Evolutionary conservation across 768 basidiomycete genomes (phyloP).

Genomic region (Tulasnella sp.): DNA sequence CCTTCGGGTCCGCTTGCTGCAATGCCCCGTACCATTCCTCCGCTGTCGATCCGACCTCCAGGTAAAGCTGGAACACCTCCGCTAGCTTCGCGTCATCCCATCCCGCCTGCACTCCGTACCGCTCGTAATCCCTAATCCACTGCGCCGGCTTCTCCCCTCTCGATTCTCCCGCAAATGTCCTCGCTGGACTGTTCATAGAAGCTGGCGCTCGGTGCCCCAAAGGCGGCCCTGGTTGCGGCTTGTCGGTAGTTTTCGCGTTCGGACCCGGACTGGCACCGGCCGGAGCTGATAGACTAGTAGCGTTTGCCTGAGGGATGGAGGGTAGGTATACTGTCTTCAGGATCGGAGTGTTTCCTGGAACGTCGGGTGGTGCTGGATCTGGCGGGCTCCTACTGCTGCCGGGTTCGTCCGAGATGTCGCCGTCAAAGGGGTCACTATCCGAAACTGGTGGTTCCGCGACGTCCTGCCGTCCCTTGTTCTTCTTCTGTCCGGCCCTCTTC

Average conservation of each 20-base stretch:
- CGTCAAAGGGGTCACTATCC: neutral
- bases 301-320: neutral
- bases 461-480: neutral
- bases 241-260: neutral
- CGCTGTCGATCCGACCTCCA: constrained; percentile 5
- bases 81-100: neutral
- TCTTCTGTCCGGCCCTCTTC: neutral
- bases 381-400: neutral
- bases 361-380: neutral
- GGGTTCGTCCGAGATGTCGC: neutral
- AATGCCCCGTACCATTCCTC: neutral
- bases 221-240: neutral
- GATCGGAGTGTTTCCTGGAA: neutral
- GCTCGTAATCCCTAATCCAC: neutral
- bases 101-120: constrained; percentile 3
- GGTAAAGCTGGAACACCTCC: constrained; percentile 9
- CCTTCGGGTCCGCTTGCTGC: neutral
- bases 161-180: neutral
- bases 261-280: neutral
- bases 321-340: too few relatives aligned
- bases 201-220: neutral
- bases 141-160: neutral
- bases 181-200: neutral
- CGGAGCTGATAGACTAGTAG: neutral
- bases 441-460: neutral